Evolutionary conservation across 768 basidiomycete species (phyloP).

Genomic region (Tulasnella sp.): DNA sequence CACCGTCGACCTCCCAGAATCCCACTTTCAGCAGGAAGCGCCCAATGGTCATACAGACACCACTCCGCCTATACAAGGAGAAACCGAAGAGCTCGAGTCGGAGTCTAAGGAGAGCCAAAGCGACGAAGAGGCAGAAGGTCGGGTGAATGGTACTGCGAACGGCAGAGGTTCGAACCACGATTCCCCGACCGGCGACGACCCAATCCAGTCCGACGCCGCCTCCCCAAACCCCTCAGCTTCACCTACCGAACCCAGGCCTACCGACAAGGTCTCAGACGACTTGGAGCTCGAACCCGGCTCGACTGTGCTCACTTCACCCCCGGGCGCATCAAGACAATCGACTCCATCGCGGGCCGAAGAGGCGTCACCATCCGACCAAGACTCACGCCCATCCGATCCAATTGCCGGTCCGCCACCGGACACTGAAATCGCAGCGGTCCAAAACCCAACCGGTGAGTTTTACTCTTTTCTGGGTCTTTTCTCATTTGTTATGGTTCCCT

Average conservation of each 20-base stretch:
- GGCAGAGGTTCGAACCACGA: conserved; percentile 38
- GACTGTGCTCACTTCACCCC: neutral
- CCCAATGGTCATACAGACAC: neutral
- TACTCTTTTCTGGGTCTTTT: neutral
- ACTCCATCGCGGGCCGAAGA: neutral
- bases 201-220: conserved; percentile 1
- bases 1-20: neutral
- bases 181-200: conserved; percentile 10
- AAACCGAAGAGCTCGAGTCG: neutral
- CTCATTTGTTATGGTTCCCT: neutral
- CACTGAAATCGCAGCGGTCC: neutral
- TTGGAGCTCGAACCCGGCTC: neutral
- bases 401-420: neutral
- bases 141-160: conserved; percentile 40
- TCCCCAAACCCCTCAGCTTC: neutral
- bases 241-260: neutral
- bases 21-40: neutral
- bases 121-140: conserved; percentile 43
- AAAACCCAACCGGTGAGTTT: neutral
- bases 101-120: neutral
- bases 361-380: neutral
- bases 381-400: neutral
- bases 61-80: neutral
- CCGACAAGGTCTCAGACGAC: neutral
- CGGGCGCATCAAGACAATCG: neutral